phyloP scores from a whole-genome alignment of 257 asterid genomes.

The Nicotiana sylvestris region DNA sequence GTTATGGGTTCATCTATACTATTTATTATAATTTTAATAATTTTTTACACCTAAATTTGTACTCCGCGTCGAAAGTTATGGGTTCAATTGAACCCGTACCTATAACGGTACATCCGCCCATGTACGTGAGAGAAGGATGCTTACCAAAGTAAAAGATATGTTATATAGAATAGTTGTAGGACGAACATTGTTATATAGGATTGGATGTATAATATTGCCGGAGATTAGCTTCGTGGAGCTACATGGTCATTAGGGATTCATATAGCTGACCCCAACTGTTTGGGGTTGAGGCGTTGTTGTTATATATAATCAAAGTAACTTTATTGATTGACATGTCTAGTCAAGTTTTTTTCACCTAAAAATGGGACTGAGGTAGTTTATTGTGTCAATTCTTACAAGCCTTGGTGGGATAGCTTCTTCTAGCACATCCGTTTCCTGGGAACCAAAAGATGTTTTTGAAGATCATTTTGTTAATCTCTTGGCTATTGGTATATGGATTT shows the following conservation, averaged over 20 bases:
- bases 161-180: not conserved
- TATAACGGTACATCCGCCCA: too few relatives aligned
- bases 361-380: not conserved
- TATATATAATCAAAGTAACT: not conserved
- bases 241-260: not conserved
- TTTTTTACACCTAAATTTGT: too few relatives aligned
- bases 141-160: not conserved
- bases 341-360: not conserved
- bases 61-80: too few relatives aligned
- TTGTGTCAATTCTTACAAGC: not conserved
- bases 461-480: constrained; percentile 7
- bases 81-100: too few relatives aligned
- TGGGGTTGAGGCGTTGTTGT: not conserved
- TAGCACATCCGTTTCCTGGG: not conserved
- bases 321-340: not conserved
- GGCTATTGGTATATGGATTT: constrained; percentile 16
- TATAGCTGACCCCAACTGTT: not conserved
- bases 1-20: too few relatives aligned
- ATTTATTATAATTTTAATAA: too few relatives aligned
- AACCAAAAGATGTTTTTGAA: not conserved
- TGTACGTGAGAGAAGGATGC: not conserved
- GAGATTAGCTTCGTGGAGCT: not conserved
- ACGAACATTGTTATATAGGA: not conserved
- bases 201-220: not conserved
- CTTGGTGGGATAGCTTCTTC: not conserved